Evolutionary conservation across 495 filamentous ascomycete genomes (phyloP), one percentile per base, ranked within the genome.

Genomic region (Cairneyella variabilis): DNA sequence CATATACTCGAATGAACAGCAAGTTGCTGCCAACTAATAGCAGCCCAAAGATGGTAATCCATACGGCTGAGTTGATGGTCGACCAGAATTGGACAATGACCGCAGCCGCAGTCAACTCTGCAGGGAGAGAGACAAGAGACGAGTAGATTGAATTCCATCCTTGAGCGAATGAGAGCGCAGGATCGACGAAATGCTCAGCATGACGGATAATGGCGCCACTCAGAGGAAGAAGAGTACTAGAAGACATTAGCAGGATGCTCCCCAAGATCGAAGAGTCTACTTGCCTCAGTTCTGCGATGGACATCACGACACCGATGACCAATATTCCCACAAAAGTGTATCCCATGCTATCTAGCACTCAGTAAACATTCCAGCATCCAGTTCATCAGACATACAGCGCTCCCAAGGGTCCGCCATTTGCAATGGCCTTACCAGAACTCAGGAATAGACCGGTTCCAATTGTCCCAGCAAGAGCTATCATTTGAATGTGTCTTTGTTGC

Each of bases 391-490:
- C 57, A 26, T 51, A 60, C 50, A 62, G 43, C 17, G 59, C 59
- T 40, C 55, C 59, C 9, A 62, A 26, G n/a, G 54, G 59, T 6
- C 59, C 59, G 14, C 51, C 55, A 32, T 25, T 16, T 16, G 55
- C 51, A 49, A 62, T 58, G 14, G 59, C 59, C 38, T 53, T 55
- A 7, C 59, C 59, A 10, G 59, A 62, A 27, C 55, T 40, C n/a
- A 62, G 55, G 21, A 62, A 62, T 11, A 62, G 28, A 38, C 59
- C 59, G 26, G 57, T 64, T 12, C 61, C 61, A 38, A 63, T 60
- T 8, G 60, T 58, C 39, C 88, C 86, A 27, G 89, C 89, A 56
- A 95, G 87, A 3, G 89, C 90, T 76, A 95, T 91, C 81, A 90
- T 83, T 56, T 83, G 83, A 57, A 89, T 79, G 50, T 89, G 85